Conservation (phyloP, 495 filamentous ascomycete species). For the Lasiosphaeris hirsuta region DNA sequence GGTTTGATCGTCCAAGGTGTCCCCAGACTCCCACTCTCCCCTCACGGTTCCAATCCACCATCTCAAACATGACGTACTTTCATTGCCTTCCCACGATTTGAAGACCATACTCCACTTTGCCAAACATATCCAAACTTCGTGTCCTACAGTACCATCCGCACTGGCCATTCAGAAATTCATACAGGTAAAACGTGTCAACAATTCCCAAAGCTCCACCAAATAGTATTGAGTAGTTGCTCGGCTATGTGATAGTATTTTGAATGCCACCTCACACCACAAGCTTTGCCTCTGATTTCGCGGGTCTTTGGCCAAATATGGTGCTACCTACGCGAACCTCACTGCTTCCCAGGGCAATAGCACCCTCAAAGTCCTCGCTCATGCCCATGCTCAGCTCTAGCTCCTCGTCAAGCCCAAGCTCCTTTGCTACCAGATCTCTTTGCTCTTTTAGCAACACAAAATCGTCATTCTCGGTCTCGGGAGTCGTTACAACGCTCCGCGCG, state of each 20-base stretch:
- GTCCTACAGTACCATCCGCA: too few species aligned
- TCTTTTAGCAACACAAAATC: conserved; percentile 72
- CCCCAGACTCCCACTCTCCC: not conserved
- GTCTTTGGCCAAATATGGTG: conserved; percentile 84
- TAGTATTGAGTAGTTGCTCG: not conserved
- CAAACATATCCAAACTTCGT: too few species aligned
- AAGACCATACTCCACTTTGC: too few species aligned
- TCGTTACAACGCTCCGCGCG: conserved; percentile 68
- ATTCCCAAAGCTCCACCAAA: not conserved
- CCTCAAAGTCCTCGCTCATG: conserved; percentile 96
- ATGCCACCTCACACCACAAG: conserved; percentile 34
- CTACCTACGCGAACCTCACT: conserved; percentile 93
- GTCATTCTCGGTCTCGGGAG: conserved; percentile 77
- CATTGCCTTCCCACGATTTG: too few species aligned
- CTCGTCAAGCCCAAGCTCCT: conserved; percentile 41
- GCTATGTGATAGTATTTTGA: too few species aligned
- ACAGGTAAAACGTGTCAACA: too few species aligned
- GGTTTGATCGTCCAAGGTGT: not conserved
- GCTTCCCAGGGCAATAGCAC: conserved; percentile 78
- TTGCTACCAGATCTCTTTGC: conserved; percentile 60
- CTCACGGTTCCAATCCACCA: too few species aligned
- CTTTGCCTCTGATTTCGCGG: conserved; percentile 67
- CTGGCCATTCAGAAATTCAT: too few species aligned
- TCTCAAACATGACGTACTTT: too few species aligned
- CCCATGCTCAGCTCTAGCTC: conserved; percentile 61